phyloP scores from a whole-genome alignment of 495 filamentous ascomycete genomes.

The Aspergillus conjunctus region DNA sequence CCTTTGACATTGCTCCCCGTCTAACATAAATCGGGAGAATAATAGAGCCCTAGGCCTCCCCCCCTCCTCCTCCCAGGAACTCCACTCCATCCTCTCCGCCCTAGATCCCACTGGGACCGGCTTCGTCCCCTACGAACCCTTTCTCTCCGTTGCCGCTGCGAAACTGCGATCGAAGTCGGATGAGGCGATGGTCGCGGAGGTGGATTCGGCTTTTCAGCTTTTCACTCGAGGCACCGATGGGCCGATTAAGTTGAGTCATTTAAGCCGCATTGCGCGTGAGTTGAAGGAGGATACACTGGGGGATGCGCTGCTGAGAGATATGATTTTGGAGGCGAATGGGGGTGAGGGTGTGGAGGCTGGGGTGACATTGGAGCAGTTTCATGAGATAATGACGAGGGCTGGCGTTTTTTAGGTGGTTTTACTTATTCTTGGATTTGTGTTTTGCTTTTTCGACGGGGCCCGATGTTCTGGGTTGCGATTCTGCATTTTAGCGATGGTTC shows the following conservation, averaged over 20 bases:
- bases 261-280: constrained; percentile 77
- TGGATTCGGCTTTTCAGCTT: constrained; percentile 75
- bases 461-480: constrained; percentile 3
- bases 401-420: constrained; percentile 66
- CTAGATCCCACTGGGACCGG: constrained; percentile 81
- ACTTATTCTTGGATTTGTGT: background rate
- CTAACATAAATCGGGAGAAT: background rate
- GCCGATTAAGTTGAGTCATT: constrained; percentile 71
- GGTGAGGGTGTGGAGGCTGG: constrained; percentile 70
- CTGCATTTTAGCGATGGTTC: background rate
- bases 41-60: constrained; percentile 73
- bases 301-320: constrained; percentile 82
- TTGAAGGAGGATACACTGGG: constrained; percentile 74
- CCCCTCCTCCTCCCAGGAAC: constrained; percentile 61
- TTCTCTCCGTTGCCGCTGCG: constrained; percentile 82
- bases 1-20: background rate
- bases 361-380: constrained; percentile 78
- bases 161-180: constrained; percentile 64
- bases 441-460: background rate
- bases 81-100: constrained; percentile 71
- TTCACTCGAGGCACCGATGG: constrained; percentile 62
- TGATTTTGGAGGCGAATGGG: constrained; percentile 91
- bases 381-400: constrained; percentile 80
- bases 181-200: constrained; percentile 63
- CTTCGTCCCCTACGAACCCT: constrained; percentile 71